Base-by-base conservation (phyloP, 371 early-diverging fungal genomes). In the Syncephalastrum monosporum region DNA sequence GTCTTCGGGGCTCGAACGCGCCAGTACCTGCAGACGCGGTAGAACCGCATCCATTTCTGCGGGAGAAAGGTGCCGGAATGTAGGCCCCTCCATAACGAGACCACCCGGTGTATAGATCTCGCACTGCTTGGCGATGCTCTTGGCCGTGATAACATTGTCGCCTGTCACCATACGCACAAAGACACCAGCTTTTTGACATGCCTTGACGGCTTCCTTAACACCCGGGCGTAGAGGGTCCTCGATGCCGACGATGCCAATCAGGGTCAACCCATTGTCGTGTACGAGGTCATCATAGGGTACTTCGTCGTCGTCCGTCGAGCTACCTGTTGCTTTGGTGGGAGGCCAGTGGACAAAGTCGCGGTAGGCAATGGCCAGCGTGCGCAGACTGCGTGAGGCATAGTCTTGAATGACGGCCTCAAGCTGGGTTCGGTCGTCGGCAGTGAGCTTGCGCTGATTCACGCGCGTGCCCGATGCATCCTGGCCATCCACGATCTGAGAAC, bases 151-250 rank as follows among this genome's bases (percentile, higher is more conserved):
- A 59, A 90, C 67, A 59, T 88, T 86, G 63, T 92, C 92, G 50
- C 92, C 92, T 17, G 92, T 92, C 7, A 94, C 90, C 93, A 93
- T 94, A 3, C 89, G 82, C 6, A 94, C 89, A 58, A 77, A 71
- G 4, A 93, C 87, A 33, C 93, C 93, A 14, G 93, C 94, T 16
- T 73, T 64, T 63, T 85, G 82, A 62, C 89, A 90, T 10, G 64
- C 68, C 12, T 61, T 50, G 14, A 91, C 88, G 10, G 89, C 87
- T 7, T 88, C 83, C 19, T 75, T 69, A 5, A 92, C 90, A 59
- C 86, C 86, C 13, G 69, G 69, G 42, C 92, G 76, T 6, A 91
- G 69, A 3, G 89, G 90, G 72, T 92, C 92, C 60, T 88, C 88
- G 48, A 92, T 85, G 50, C 88, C 89, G 12, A 90, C 74, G 24